A percentile compares a stretch with the other conserved stretches of the same genome.
Conservation (phyloP, 352 stramenopile genomes). For the Globisporangium parvum region DNA sequence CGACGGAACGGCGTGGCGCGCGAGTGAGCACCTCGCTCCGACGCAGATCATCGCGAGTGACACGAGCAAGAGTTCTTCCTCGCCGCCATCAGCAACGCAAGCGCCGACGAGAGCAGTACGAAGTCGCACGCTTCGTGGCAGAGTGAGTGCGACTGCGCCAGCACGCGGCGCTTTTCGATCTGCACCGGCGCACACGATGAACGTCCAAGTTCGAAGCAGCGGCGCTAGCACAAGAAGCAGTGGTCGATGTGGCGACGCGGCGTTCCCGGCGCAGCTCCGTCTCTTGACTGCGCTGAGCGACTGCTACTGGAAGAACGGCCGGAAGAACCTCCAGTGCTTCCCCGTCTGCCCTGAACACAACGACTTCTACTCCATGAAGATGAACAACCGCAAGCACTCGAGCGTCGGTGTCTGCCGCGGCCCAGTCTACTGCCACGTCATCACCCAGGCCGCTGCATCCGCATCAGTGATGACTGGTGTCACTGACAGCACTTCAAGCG, state of each 20-base stretch:
- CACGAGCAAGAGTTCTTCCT: background rate
- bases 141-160: background rate
- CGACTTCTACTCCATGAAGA: constrained; percentile 89
- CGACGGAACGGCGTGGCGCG: background rate
- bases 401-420: constrained; percentile 78
- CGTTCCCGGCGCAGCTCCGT: constrained; percentile 16
- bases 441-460: constrained; percentile 24
- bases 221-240: background rate
- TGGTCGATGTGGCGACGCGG: background rate
- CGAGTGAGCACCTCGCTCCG: constrained; percentile 1
- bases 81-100: background rate
- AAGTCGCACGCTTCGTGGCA: background rate
- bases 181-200: background rate
- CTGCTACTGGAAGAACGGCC: constrained; percentile 88
- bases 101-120: background rate
- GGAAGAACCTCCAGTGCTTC: constrained; percentile 89
- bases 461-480: background rate
- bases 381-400: constrained; percentile 85
- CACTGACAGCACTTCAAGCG: background rate
- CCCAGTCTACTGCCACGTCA: constrained; percentile 72
- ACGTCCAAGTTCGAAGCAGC: background rate
- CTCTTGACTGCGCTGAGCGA: constrained; percentile 56
- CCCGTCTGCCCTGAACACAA: constrained; percentile 79
- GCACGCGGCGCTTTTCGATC: no score
- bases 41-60: constrained; percentile 3